These are phyloP conservation scores for Usnea hakonensis DNA, from an alignment of 495 filamentous ascomycete species.

Conservation along the genomic window DNA sequence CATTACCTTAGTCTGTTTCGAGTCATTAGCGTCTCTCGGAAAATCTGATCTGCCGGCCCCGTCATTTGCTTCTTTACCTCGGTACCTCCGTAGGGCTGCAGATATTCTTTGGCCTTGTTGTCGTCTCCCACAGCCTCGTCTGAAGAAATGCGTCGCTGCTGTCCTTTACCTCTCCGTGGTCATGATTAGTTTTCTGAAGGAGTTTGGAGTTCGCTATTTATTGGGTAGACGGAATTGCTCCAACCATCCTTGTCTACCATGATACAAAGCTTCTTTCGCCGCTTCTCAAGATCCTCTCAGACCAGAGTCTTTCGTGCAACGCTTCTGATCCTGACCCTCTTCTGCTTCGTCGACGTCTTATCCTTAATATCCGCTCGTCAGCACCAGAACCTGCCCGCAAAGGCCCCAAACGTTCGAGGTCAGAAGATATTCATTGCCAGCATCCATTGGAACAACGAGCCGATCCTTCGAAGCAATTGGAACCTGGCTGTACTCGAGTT, in stretches of 20 bases:
- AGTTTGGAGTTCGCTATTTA: not conserved
- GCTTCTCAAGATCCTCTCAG: slow-evolving; percentile 22
- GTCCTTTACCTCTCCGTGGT: not conserved
- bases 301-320: slow-evolving; percentile 20
- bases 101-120: not conserved
- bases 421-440: slow-evolving; percentile 57
- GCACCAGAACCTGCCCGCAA: not conserved
- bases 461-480: slow-evolving; percentile 55
- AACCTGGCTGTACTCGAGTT: slow-evolving; percentile 51
- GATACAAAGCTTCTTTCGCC: slow-evolving; percentile 18
- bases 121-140: too few species aligned
- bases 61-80: not conserved
- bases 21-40: not conserved
- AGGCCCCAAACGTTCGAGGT: not conserved
- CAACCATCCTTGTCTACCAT: not conserved
- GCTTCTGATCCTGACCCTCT: slow-evolving; percentile 18
- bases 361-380: slow-evolving; percentile 15
- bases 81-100: not conserved
- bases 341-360: slow-evolving; percentile 23
- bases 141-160: not conserved
- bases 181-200: not conserved
- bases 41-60: not conserved
- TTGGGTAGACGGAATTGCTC: not conserved
- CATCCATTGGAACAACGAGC: slow-evolving; percentile 64
- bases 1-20: not conserved